Conservation (phyloP, 148 eudicot species). For the Chenopodium formosanum region DNA sequence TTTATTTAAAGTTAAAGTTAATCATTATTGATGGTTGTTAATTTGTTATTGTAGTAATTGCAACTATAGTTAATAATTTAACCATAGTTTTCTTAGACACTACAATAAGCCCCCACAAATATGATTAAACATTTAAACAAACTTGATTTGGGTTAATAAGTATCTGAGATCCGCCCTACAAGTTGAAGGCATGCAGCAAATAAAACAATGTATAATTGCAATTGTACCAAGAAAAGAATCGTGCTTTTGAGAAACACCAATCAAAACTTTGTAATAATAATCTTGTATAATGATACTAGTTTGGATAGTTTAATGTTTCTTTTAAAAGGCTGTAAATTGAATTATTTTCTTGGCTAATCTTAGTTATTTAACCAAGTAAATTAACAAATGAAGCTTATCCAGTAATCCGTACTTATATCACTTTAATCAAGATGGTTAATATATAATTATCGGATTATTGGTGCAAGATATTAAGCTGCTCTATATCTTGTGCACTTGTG, state of each 20-base stretch:
- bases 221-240: slow-evolving; percentile 12
- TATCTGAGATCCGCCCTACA: neutral
- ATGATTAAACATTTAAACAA: no score
- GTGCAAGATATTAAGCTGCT: no score
- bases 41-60: no score
- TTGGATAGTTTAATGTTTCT: neutral
- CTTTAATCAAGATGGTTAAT: no score
- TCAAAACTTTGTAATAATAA: neutral
- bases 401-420: neutral
- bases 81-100: no score
- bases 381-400: neutral
- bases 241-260: slow-evolving; percentile 13
- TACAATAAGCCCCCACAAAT: no score
- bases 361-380: no score
- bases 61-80: no score
- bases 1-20: no score
- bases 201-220: slow-evolving; percentile 5
- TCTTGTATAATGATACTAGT: no score
- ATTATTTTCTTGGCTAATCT: neutral
- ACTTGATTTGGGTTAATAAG: neutral
- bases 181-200: neutral
- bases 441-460: neutral
- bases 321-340: neutral
- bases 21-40: no score
- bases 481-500: no score